Conservation (phyloP, 805 yeast genomes). For the Candida piceae region DNA sequence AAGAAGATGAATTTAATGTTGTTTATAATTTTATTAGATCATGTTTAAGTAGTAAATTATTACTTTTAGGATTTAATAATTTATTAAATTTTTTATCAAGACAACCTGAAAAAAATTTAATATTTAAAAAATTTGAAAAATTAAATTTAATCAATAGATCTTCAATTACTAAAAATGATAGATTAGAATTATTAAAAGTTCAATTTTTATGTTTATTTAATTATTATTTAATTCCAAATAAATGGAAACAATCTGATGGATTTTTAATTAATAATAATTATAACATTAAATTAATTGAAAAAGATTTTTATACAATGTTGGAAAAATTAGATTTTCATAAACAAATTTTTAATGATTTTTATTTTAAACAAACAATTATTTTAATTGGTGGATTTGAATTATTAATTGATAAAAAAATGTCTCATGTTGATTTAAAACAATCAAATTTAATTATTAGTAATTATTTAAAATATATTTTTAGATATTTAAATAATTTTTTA, state of each 20-base stretch:
- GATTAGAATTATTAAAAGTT: slow-evolving; percentile 26
- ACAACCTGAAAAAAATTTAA: slow-evolving; percentile 28
- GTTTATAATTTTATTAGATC: slow-evolving; percentile 53
- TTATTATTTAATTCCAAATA: slow-evolving; percentile 38
- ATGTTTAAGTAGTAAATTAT: slow-evolving; percentile 46
- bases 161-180: slow-evolving; percentile 30
- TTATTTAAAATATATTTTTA: slow-evolving; percentile 37
- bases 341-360: slow-evolving; percentile 30
- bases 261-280: slow-evolving; percentile 28
- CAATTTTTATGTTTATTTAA: slow-evolving; percentile 28
- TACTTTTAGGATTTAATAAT: slow-evolving; percentile 42
- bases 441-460: slow-evolving; percentile 21
- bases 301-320: slow-evolving; percentile 27
- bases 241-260: slow-evolving; percentile 31
- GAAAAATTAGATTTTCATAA: slow-evolving; percentile 27
- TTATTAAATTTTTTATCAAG: slow-evolving; percentile 34
- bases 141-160: slow-evolving; percentile 22
- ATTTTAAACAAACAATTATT: slow-evolving; percentile 33
- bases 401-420: slow-evolving; percentile 23
- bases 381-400: slow-evolving; percentile 35
- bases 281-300: slow-evolving; percentile 25
- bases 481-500: slow-evolving; percentile 33
- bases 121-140: slow-evolving; percentile 24
- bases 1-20: slow-evolving; percentile 43
- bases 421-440: slow-evolving; percentile 21